Base-by-base conservation (phyloP, 2,329 filamentous ascomycete genomes). In the Talaromyces piceae region DNA sequence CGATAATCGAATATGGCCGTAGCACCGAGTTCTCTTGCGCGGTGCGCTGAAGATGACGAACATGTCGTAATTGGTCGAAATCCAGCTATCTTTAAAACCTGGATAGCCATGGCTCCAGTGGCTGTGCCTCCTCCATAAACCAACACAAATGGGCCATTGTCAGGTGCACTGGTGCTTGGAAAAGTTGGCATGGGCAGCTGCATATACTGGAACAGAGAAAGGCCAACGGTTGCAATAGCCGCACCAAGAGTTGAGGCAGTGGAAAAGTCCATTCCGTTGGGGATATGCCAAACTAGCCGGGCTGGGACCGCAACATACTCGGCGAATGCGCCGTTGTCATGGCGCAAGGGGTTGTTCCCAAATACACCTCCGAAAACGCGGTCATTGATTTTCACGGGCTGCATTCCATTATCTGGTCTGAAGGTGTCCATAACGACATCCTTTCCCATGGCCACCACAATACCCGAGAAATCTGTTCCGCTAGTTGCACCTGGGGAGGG, bases 1-100 rank as follows among this genome's bases (percentile, higher is more conserved):
- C 59, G 56, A 56, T 79, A 75, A 59, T 80, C 75, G 56, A 78
- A 77, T 6, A 63, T 66, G 4, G 62, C 59, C 4, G 65, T 67
- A 1, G 77, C 77, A 1, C 77, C 77, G 28, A 65, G 68, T 0
- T 51, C 52, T 33, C 65, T 62, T 18, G 69, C 71, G 1, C 75
- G 64, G 31, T 2, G 5, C 6, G 31, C 13, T 18, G 31, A 33
- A 7, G n/a, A 2, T 18, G 31, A 18, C 13, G 31, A 33, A 13
- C 31, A 33, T 16, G 31, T 33, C 2, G 31, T 33, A 18, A 33
- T 33, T 18, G 31, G 31, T 33, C 31, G n/a, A 16, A 33, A 33
- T 13, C 31, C 31, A 6, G 31, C 31, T 33, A 33, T 3, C 31
- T 62, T 67, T 12, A 73, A 57, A 25, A 37, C 9, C 26, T 47